Base-by-base conservation (phyloP, 805 yeast species). In the Saturnispora silvae region DNA sequence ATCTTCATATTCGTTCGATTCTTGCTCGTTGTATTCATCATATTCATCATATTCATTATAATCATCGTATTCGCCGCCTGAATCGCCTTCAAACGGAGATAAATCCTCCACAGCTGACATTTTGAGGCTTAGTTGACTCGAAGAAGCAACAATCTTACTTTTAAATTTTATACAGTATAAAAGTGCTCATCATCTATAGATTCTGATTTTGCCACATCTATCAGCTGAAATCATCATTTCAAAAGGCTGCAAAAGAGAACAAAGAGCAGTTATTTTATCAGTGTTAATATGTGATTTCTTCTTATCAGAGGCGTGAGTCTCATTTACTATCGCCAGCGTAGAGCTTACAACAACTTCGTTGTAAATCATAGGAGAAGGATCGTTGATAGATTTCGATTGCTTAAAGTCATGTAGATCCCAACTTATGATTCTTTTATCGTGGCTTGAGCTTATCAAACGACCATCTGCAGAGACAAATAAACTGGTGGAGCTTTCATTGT, bases 211-310 rank as follows among this genome's bases (percentile, higher is more conserved):
- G 0, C 94, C 94, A 29, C 72, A 66, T 39, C 84, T 59, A 46
- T 82, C 94, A 3, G 62, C 84, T 3, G 81, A 65, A 3, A 82
- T 58, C 2, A 81, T 52, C 74, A 81, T 68, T 28, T 70, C 72
- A 31, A 45, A 43, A 5, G 50, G 50, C 4, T 20, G 9, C 3
- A 11, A n/a, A 5, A 41, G 4, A 14, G 33, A 17, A 10, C 36
- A 23, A 4, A 46, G 14, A 5, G 34, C 34, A 4, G 28, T 37
- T 3, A 45, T 35, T 11, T 26, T 31, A 22, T 45, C 48, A 11
- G 16, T 17, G 4, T 37, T 33, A 6, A 31, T n/a, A 29, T 8
- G 17, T 5, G n/a, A 28, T 9, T 11, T 29, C 24, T 15, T 36
- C 28, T 42, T 23, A 19, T 32, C 37, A 26, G 38, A 30, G 23